These are phyloP conservation scores for Scutellaria baicalensis DNA, from an alignment of 257 asterid species.

Conservation along the genomic window DNA sequence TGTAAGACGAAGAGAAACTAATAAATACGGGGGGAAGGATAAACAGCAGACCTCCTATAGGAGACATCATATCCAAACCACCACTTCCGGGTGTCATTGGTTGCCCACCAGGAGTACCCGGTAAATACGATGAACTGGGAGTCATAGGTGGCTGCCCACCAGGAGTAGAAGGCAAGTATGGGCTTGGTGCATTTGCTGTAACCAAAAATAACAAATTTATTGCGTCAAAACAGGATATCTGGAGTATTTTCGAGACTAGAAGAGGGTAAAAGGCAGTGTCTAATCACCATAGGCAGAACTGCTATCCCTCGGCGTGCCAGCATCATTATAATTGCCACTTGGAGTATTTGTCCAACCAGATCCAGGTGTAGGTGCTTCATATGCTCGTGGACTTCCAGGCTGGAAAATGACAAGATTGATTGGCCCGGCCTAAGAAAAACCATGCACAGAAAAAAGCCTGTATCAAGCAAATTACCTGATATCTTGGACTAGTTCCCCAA, in stretches of 20 bases:
- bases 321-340: conserved; percentile 53
- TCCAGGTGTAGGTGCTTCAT: conserved; percentile 99
- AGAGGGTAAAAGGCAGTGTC: background rate
- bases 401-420: conserved; percentile 21
- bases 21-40: background rate
- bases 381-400: conserved; percentile 89
- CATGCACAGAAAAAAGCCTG: background rate
- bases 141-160: conserved; percentile 99
- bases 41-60: conserved; percentile 57
- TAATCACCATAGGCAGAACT: conserved; percentile 66
- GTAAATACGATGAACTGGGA: conserved; percentile 90
- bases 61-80: conserved; percentile 94
- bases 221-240: background rate
- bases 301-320: conserved; percentile 85
- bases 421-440: background rate
- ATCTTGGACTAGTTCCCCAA: conserved; percentile 91
- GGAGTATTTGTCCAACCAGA: conserved; percentile 72
- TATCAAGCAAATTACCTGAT: conserved; percentile 44
- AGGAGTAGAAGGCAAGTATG: conserved; percentile 91
- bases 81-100: conserved; percentile 99
- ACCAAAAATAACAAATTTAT: background rate
- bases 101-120: conserved; percentile 98
- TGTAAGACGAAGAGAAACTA: background rate
- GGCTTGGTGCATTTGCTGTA: conserved; percentile 96
- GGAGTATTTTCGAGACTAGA: background rate